These are phyloP conservation scores for Didymella arachidicola DNA, from an alignment of 2,329 filamentous ascomycete genomes.

Conservation along the genomic window DNA sequence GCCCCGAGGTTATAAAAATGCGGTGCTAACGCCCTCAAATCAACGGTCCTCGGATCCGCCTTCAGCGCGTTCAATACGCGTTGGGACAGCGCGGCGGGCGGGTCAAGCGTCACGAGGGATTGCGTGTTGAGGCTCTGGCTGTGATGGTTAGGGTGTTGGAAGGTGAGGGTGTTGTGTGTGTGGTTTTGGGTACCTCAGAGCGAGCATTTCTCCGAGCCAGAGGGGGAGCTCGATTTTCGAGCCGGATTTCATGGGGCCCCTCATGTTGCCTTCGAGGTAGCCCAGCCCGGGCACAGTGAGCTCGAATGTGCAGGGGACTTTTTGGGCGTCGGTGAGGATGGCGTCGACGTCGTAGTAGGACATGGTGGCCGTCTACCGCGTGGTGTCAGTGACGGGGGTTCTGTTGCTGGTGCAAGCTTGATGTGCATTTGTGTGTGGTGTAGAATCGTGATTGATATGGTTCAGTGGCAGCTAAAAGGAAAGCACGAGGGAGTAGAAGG, in stretches of 20 bases:
- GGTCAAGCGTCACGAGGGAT: conserved; percentile 72
- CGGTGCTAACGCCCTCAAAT: conserved; percentile 80
- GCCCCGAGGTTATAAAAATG: conserved; percentile 90
- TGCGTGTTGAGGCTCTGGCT: conserved; percentile 47
- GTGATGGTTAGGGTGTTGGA: too few relatives aligned
- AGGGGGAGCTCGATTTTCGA: conserved; percentile 84
- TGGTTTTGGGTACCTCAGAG: conserved; percentile 62
- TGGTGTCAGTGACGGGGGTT: too few relatives aligned
- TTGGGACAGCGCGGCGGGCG: conserved; percentile 77
- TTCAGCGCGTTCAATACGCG: conserved; percentile 89
- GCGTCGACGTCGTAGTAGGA: conserved; percentile 82
- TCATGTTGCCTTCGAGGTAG: conserved; percentile 85
- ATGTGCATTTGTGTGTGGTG: too few relatives aligned
- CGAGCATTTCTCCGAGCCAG: conserved; percentile 95
- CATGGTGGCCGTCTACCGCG: conserved; percentile 40
- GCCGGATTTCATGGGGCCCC: conserved; percentile 75
- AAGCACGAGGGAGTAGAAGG: neutral
- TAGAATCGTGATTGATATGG: too few relatives aligned
- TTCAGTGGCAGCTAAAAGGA: neutral
- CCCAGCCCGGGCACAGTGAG: conserved; percentile 86
- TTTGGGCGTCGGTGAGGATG: conserved; percentile 89
- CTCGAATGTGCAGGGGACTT: conserved; percentile 95
- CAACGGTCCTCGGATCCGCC: conserved; percentile 85
- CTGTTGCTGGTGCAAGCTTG: too few relatives aligned
- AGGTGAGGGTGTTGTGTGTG: conserved; percentile 22